Evolutionary conservation across 495 filamentous ascomycete species (phyloP), one percentile per base, ranked within the genome.

Genomic region (Penicillium robsamsonii): DNA sequence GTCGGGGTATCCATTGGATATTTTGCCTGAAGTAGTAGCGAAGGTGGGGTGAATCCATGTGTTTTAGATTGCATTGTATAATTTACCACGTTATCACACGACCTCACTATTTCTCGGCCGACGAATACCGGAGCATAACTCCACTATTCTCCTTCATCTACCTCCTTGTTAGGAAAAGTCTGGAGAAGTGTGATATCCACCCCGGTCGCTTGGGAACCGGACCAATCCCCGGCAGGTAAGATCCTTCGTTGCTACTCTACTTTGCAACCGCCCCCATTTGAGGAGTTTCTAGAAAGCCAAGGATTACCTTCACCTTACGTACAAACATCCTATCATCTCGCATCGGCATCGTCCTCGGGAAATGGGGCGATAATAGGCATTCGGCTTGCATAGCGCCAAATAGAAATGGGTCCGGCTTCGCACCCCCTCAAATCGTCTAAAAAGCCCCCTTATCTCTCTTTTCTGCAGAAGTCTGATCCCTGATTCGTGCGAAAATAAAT

Each of bases 201-300:
- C n/a, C 9, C 9, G 9, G n/a, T 47, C 45, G 45, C 35, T 24
- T 17, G 24, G 11, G 11, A 35, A 38, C 31, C 53, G 35, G 45
- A 46, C 37, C 53, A 56, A 53, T 45, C 53, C 53, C 12, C 46
- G 33, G 41, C 17, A 10, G 37, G 2, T 33, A 27, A 12, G 41
- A 29, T 18, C 27, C 13, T n/a, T 38, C 48, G 43, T 13, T 64
- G 43, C 48, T 33, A 64, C 62, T 53, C 55, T 53, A 35, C n/a
- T 51, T 35, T 15, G 58, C 48, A 61, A 64, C 55, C 45, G 46
- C 46, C 30, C 53, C 49, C 45, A 17, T 15, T 38, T 17, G 35
- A 3, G n/a, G 6, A 17, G 15, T 11, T 9, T 38, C 2, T 38
- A 2, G 15, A 38, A n/a, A 27, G 25, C 25, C 15, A 38, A 24